Percentiles rank a stretch among this genome's conserved stretches.
Conservation (phyloP, 768 basidiomycete genomes). For the Favolaschia claudopus region DNA sequence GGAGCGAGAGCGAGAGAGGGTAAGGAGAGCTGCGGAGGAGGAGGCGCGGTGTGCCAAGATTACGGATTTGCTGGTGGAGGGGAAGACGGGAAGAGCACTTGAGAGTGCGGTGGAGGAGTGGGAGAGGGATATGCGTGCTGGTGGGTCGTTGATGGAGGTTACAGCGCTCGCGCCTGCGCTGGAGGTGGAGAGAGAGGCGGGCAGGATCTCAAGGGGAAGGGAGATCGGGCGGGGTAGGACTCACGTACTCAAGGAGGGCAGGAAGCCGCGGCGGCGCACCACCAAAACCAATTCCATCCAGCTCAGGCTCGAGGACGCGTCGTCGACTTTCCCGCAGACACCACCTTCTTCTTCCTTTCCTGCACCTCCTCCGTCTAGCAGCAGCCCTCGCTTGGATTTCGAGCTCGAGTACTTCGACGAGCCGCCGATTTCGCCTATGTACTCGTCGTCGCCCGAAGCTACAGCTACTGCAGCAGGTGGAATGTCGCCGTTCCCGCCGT, state of each 20-base stretch:
- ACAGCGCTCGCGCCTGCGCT: conserved; percentile 12
- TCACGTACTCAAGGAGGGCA: too few species aligned
- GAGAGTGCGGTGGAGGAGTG: conserved; percentile 70
- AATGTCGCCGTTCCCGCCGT: neutral
- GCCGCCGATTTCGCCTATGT: neutral
- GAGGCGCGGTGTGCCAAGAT: conserved; percentile 72
- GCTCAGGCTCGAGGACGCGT: neutral
- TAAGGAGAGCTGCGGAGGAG: too few species aligned
- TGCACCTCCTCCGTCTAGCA: too few species aligned
- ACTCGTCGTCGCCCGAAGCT: neutral
- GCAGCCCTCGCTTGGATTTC: too few species aligned
- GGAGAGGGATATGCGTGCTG: conserved; percentile 45
- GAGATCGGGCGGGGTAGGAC: neutral
- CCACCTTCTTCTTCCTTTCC: too few species aligned
- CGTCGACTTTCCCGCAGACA: too few species aligned
- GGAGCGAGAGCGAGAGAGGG: conserved; percentile 7
- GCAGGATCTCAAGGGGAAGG: neutral
- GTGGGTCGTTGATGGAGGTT: neutral
- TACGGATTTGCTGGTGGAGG: conserved; percentile 68
- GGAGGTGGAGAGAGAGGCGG: neutral
- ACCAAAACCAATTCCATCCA: too few species aligned
- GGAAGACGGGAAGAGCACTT: conserved; percentile 69
- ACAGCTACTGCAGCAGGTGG: too few species aligned
- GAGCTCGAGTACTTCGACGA: neutral
- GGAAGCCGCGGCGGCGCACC: too few species aligned